Conservation (phyloP, 2,329 filamentous ascomycete genomes). For the Arthrobotrys megalospora region DNA sequence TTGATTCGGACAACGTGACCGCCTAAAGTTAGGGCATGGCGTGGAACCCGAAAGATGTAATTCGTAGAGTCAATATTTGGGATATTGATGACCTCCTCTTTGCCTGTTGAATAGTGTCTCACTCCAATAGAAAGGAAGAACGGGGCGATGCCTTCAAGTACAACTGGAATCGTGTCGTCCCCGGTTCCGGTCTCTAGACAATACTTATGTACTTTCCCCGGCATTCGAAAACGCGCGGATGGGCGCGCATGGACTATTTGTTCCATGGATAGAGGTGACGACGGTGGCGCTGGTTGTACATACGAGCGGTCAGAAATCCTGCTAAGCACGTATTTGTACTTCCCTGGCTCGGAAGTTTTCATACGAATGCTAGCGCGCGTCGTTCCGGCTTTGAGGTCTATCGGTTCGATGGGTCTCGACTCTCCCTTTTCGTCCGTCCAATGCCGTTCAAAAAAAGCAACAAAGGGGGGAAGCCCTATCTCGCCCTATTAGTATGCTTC, state of each 20-base stretch:
- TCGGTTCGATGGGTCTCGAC: conserved; percentile 71
- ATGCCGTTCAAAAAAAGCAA: conserved; percentile 52
- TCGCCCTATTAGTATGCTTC: background rate
- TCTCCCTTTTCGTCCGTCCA: conserved; percentile 32
- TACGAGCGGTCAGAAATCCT: conserved; percentile 89
- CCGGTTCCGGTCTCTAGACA: conserved; percentile 86
- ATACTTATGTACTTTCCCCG: conserved; percentile 94
- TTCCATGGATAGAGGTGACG: conserved; percentile 77
- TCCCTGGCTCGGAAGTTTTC: conserved; percentile 86
- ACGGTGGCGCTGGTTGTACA: conserved; percentile 77
- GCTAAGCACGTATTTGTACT: conserved; percentile 88
- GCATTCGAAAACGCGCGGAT: conserved; percentile 83
- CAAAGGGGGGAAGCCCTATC: conserved; percentile 41
- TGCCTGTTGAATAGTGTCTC: conserved; percentile 86
- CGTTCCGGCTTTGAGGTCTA: conserved; percentile 82
- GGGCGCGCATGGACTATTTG: conserved; percentile 90
- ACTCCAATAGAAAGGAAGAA: conserved; percentile 94
- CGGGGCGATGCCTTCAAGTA: conserved; percentile 84
- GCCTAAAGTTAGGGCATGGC: conserved; percentile 87
- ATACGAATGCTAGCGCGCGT: conserved; percentile 84
- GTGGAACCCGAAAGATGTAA: conserved; percentile 87
- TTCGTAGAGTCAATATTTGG: conserved; percentile 81
- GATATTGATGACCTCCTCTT: conserved; percentile 85
- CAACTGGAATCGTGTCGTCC: conserved; percentile 90
- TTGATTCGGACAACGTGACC: conserved; percentile 90